Evolutionary conservation across 345 rosid genomes (phyloP), one percentile per base, ranked within the genome.

Genomic region (Hypericum perforatum): DNA sequence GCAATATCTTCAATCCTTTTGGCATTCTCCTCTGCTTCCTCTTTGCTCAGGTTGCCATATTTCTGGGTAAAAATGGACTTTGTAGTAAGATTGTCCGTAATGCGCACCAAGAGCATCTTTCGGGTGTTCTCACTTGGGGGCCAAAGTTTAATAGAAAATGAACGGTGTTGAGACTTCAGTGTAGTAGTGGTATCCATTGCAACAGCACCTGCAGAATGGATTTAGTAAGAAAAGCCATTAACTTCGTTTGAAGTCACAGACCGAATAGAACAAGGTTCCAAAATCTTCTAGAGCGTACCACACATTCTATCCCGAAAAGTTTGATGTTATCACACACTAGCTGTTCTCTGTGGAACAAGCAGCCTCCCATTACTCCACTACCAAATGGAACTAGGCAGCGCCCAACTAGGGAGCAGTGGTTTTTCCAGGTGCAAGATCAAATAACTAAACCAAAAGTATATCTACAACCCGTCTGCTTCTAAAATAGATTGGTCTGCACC

Each of bases 121-220:
- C 96, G 67, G 10, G 92, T 87, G 57, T 81, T 75, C 53, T 76
- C 59, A 38, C 95, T 86, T 1, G 92, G 98, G 7, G 98, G 98
- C 95, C 96, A 90, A 10, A 90, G 70, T 55, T 90, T 86, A 44
- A 87, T 76, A 16, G 87, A 82, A 53, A 82, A 82, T 6, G 87
- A 67, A 44, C 70, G 88, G 37, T 72, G 81, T 37, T 82, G 82
- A 12, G 84, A 70, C 59, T 77, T 80, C 60, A 64, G 49, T 6
- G 72, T 49, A 43, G 76, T 40, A 41, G 71, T 40, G 41, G 71
- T 69, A 72, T 80, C 86, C 90, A 83, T 82, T 49, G 59, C 64
- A 49, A 47, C 16, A 39, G 14, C 60, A 43, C 69, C 78, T 76
- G 43, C 61, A 52, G 3, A 14, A 22, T 22, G 32, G 22, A 57